Evolutionary conservation across 441 rosid genomes (phyloP).

Genomic region (Oxalis stricta): DNA sequence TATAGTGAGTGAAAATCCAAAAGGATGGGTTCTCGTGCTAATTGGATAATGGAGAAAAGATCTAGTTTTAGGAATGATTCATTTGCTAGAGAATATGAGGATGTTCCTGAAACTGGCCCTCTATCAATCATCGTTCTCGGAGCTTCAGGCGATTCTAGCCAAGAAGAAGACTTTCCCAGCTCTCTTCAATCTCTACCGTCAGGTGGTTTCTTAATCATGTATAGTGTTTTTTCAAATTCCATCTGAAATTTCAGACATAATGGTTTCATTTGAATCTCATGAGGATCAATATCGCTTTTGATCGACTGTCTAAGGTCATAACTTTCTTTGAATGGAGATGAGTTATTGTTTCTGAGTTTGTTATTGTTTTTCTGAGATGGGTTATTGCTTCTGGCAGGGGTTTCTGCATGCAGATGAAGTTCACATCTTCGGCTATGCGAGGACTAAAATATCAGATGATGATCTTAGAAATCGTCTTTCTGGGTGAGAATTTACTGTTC

Average conservation of each 20-base stretch:
- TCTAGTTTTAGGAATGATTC: conserved; percentile 34
- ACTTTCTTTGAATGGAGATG: neutral
- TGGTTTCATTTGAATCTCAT: too few species aligned
- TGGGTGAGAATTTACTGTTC: conserved; percentile 37
- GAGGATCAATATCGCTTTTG: too few species aligned
- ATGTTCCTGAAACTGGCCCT: conserved; percentile 54
- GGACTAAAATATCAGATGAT: conserved; percentile 73
- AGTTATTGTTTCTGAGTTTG: conserved; percentile 7
- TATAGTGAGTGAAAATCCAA: too few species aligned
- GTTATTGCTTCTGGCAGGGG: conserved; percentile 41
- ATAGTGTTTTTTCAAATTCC: too few species aligned
- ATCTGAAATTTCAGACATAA: neutral
- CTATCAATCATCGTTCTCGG: conserved; percentile 86
- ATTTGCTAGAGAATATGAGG: conserved; percentile 28
- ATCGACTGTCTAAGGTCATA: too few species aligned
- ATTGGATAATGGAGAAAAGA: conserved; percentile 61
- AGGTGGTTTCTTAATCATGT: conserved; percentile 25
- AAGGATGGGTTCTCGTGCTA: too few species aligned
- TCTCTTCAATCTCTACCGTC: conserved; percentile 74
- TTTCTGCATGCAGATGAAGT: conserved; percentile 68
- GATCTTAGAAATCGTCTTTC: conserved; percentile 60
- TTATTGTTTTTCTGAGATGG: too few species aligned
- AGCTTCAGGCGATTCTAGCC: conserved; percentile 98
- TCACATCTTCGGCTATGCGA: conserved; percentile 91
- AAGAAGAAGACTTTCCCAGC: conserved; percentile 99